Evolutionary conservation across 2,329 filamentous ascomycete species (phyloP).

Genomic region (Teratosphaeria epicoccoides): DNA sequence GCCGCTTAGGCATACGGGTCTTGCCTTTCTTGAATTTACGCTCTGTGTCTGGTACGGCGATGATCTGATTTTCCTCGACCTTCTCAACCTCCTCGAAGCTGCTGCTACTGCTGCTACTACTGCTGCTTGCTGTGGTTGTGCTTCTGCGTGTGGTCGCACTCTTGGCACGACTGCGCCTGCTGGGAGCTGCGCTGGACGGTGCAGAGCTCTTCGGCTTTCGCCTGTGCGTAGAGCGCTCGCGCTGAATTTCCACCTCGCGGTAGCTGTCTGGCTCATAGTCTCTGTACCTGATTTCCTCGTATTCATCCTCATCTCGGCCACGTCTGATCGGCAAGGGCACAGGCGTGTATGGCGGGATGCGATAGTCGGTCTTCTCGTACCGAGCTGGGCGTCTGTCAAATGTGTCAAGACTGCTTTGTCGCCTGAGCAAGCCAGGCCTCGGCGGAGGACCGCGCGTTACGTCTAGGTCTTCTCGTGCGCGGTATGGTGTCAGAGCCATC

Average conservation of each 20-base stretch:
- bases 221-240: slow-evolving; percentile 33
- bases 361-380: slow-evolving; percentile 51
- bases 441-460: slow-evolving; percentile 26
- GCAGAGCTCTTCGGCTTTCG: slow-evolving; percentile 14
- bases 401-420: slow-evolving; percentile 82
- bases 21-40: slow-evolving; percentile 56
- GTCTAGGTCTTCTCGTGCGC: slow-evolving; percentile 42
- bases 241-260: slow-evolving; percentile 38
- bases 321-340: slow-evolving; percentile 51
- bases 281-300: slow-evolving; percentile 45
- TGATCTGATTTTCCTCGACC: slow-evolving; percentile 12
- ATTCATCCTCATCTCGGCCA: slow-evolving; percentile 51
- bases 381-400: slow-evolving; percentile 66
- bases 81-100: slow-evolving; percentile 11
- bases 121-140: slow-evolving; percentile 31
- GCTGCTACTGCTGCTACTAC: slow-evolving; percentile 21
- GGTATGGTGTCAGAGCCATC: slow-evolving; percentile 46
- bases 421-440: slow-evolving; percentile 59
- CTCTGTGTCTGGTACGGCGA: slow-evolving; percentile 10
- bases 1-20: slow-evolving; percentile 71
- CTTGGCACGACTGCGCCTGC: slow-evolving; percentile 12
- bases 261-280: slow-evolving; percentile 34
- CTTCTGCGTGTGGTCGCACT: slow-evolving; percentile 9
- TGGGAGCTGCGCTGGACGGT: slow-evolving; percentile 10
- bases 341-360: slow-evolving; percentile 55